These are phyloP conservation scores for Salix koriyanagi DNA, from an alignment of 345 rosid genomes.

Conservation along the genomic window DNA sequence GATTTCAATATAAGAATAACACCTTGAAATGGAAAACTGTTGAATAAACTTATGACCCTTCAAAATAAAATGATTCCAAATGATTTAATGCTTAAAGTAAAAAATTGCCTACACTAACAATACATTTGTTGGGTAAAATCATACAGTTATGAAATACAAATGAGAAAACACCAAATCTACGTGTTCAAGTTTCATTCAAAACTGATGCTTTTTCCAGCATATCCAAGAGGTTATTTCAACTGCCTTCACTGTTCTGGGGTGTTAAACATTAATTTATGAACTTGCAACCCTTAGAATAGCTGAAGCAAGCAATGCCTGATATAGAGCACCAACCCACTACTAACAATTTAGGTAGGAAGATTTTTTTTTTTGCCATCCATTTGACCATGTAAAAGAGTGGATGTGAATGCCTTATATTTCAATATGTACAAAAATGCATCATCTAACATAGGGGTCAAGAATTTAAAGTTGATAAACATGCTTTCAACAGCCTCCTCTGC, in stretches of 20 bases:
- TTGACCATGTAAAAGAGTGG: too few species aligned
- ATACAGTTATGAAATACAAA: background rate
- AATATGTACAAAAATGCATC: background rate
- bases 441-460: background rate
- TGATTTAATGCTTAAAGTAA: background rate
- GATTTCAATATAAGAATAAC: background rate
- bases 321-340: background rate
- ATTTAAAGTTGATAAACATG: constrained; percentile 28
- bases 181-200: background rate
- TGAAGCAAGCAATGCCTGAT: background rate
- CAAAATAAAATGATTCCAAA: too few species aligned
- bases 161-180: background rate
- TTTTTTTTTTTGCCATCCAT: background rate
- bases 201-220: background rate
- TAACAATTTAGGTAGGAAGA: background rate
- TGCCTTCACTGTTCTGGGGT: background rate
- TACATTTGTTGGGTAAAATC: background rate
- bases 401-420: background rate
- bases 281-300: background rate
- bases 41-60: background rate
- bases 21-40: too few species aligned
- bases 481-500: constrained; percentile 87
- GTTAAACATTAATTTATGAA: background rate
- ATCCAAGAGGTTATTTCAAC: background rate
- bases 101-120: background rate